Evolutionary conservation across 768 basidiomycete species (phyloP), one percentile per base, ranked within the genome.

Genomic region (Lactarius akahatsu): DNA sequence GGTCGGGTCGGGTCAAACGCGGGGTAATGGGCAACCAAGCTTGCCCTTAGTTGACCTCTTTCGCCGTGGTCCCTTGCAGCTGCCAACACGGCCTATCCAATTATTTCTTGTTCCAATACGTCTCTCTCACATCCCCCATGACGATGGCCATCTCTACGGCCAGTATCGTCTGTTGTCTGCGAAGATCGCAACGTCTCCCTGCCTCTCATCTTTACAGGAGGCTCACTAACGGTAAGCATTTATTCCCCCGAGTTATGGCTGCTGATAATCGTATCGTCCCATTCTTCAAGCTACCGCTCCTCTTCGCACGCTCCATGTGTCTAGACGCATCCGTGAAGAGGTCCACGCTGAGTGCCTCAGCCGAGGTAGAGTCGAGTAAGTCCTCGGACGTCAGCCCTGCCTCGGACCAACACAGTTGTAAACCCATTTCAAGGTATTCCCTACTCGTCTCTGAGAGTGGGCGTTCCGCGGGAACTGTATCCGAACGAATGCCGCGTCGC

Each of bases 401-500:
- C n/a, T 40, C 56, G n/a, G 55, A 30, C 26, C 23, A 9, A 61
- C 61, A 20, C 59, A n/a, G 18, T 60, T 52, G 52, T 59, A 20
- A 40, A 41, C 40, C 9, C 32, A 41, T 58, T 58, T 36, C 38
- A 71, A 83, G 85, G 84, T 32, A 77, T 72, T 68, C 87, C 90
- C 41, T 95, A 93, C 76, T 83, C 89, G 2, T 83, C 85, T 23
- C 79, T 95, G 43, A 85, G 83, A 9, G 81, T 95, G 63, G 93
- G 93, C 30, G 84, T 91, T 20, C 91, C 92, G 15, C 82, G 82
- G 61, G 93, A 95, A 77, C 81, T 83, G 52, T 93, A 85, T 73
- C 88, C 88, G 3, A 84, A 87, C 68, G 93, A 95, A 74, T 82
- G 88, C 58, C 86, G 93, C 61, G 92, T 94, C 54, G 83, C 92